Evolutionary conservation across 1,284 basidiomycete genomes (phyloP), one percentile per base, ranked within the genome.

Genomic region (Cutaneotrichosporon sp.): DNA sequence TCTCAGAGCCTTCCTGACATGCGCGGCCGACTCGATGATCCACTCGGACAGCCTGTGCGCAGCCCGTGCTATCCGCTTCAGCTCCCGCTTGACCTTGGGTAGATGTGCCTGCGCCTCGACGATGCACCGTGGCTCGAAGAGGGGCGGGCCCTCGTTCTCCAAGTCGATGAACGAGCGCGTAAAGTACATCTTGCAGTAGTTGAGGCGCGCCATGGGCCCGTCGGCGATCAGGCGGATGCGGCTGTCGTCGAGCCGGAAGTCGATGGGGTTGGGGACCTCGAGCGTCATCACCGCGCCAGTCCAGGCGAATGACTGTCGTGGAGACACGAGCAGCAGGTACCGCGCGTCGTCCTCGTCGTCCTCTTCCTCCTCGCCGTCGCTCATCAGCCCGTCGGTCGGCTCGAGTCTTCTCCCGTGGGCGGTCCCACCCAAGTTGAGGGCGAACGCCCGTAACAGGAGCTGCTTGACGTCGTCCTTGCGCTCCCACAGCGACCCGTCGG

Each of bases 101-200:
- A 97, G 84, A 74, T 99, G 97, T 0, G 97, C 93, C 77, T 95
- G 93, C 63, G 89, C 87, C 70, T 97, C 92, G 54, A 87, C 83
- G 18, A 95, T 74, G 22, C 81, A 74, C 6, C 76, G 70, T 2
- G 76, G 62, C 8, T 66, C 54, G 60, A 83, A 79, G 3, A 69
- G 67, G 0, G 75, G 69, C 31, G 72, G 71, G 13, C 68, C 74
- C 11, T n/a, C 47, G 24, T 69, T 74, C 5, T 78, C 77, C 13
- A 68, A 64, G n/a, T 77, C 71, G 54, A 79, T 67, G 73, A 95
- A 87, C 1, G 86, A 81, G 54, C 90, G 87, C 14, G 80, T 72
- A 72, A 98, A 94, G 56, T 86, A 83, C 51, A 89, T 85, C 75
- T 95, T 97, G 54, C 93, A 91, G 42, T 87, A 70, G 22, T 84